Base-by-base conservation (phyloP, 2,329 filamentous ascomycete species). In the Pestalotiopsis sp. region DNA sequence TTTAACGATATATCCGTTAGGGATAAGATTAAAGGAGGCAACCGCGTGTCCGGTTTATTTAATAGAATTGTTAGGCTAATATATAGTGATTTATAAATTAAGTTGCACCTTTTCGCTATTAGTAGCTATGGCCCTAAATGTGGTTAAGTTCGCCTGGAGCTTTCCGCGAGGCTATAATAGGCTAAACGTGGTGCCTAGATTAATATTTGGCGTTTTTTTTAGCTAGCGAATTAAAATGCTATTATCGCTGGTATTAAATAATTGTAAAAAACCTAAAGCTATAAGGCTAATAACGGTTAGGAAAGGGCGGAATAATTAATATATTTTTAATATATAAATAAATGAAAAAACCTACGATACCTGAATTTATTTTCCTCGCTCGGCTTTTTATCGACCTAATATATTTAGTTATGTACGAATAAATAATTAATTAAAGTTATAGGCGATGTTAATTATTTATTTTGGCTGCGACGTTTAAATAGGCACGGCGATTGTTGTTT, bases 41-140 rank as follows among this genome's bases (percentile, higher is more conserved):
- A 90, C 78, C 0, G 88, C 87, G 72, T 90, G 88, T 0, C 83
- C 87, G 2, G 85, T 88, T 88, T 88, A 90, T 73, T 90, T 90
- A 66, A 89, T 80, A 0, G 88, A 89, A 31, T 85, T 86, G 76
- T 90, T 88, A 1, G 84, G 82, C 88, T 88, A 90, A 74, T 86
- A 88, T 0, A 84, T 87, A 0, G 85, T 89, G 3, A 83, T 79
- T 87, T 88, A 90, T 0, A 87, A 87, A 69, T 89, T 83, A 6
- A 87, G 41, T 68, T 75, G 70, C 75, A 82, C 38, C 70, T 74
- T 64, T 25, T 72, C 69, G n/a, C 71, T 73, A 0, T 72, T 73
- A 4, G 73, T 75, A 1, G 72, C 71, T 0, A 72, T 71, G 27
- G 80, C 75, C 7, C 75, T 75, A 70, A 84, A 83, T 5, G 73